Conservation (phyloP, 306 rosid species). For the apple (Malus domestica) region DNA sequence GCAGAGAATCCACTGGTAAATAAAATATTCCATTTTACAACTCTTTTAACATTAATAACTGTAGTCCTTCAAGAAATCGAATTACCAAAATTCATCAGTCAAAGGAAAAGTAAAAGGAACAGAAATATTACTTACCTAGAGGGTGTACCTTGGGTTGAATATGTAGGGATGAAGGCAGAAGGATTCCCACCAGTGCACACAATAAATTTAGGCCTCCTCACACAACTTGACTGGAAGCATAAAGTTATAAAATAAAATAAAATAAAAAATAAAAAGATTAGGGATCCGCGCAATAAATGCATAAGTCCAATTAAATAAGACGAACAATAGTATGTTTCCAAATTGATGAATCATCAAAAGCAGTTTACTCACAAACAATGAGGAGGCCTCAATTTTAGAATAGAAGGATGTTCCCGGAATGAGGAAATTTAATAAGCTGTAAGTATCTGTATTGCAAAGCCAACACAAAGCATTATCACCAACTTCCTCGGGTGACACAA, state of each 20-base stretch:
- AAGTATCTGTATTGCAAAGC: slow-evolving; percentile 62
- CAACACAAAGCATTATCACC: slow-evolving; percentile 4
- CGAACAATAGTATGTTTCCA: not conserved
- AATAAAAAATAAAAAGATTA: not conserved
- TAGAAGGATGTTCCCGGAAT: slow-evolving; percentile 79
- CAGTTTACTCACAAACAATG: slow-evolving; percentile 69
- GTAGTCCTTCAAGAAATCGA: not conserved
- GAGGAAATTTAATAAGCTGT: slow-evolving; percentile 77
- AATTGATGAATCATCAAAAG: slow-evolving; percentile 8
- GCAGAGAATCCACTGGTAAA: slow-evolving; percentile 65
- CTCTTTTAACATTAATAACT: not conserved
- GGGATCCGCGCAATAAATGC: not conserved
- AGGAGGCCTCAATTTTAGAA: slow-evolving; percentile 73
- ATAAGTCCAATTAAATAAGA: not conserved
- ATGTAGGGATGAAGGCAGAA: slow-evolving; percentile 65
- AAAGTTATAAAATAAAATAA: not conserved
- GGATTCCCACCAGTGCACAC: slow-evolving; percentile 90
- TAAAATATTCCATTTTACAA: slow-evolving; percentile 15
- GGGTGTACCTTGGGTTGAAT: slow-evolving; percentile 59
- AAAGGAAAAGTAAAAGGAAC: no score
- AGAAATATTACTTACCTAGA: slow-evolving; percentile 37
- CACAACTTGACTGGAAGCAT: slow-evolving; percentile 65
- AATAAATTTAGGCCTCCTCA: slow-evolving; percentile 90
- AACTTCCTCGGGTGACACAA: slow-evolving; percentile 3
- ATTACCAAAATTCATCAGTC: not conserved